Evolutionary conservation across 2,329 filamentous ascomycete species (phyloP), one percentile per base, ranked within the genome.

Genomic region (Aspergillus nomiae): DNA sequence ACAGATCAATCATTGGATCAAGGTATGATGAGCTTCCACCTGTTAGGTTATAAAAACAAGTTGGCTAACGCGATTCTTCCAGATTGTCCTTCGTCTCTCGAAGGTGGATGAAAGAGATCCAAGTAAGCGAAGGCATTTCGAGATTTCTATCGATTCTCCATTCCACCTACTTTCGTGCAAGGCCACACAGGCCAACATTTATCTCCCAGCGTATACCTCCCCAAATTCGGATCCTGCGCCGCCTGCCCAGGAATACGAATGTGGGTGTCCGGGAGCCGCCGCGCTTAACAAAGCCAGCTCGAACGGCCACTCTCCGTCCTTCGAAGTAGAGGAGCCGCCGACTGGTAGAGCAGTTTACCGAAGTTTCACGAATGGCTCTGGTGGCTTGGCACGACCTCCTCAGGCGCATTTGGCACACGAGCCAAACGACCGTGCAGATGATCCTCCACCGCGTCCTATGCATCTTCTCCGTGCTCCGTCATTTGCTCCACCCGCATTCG

Each of bases 1-100:
- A 58, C 92, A 95, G 71, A 93, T 97, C 59, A 92, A 92, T 75
- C 94, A 97, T 76, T 97, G 93, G 93, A 96, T 97, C 77, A 97
- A 97, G 87, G 92, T 92, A 81, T 73, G 62, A 46, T 10, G 3
- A 4, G 38, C 24, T 12, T 8, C 34, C 6, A n/a, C 4, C 53
- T 30, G 43, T 12, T 38, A 10, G 16, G 34, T 14, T 16, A 14
- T 19, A 21, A 21, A 45, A 19, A n/a, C 4, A 16, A 30, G 11
- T 3, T 30, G 28, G 53, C 67, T 71, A 62, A 72, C 58, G n/a
- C 53, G 30, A 46, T 58, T 24, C 50, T 30, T 8, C 19, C 65
- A 94, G 92, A 92, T 97, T 73, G 92, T 97, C 65, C 92, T 97
- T 88, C 90, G 94, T 58, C 89, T 97, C 54, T 97, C 93, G 34